A percentile compares a stretch with the other conserved stretches of the same genome.
These are phyloP conservation scores for Heliamphora pulchella DNA, from an alignment of 179 eudicot species.

Conservation along the genomic window DNA sequence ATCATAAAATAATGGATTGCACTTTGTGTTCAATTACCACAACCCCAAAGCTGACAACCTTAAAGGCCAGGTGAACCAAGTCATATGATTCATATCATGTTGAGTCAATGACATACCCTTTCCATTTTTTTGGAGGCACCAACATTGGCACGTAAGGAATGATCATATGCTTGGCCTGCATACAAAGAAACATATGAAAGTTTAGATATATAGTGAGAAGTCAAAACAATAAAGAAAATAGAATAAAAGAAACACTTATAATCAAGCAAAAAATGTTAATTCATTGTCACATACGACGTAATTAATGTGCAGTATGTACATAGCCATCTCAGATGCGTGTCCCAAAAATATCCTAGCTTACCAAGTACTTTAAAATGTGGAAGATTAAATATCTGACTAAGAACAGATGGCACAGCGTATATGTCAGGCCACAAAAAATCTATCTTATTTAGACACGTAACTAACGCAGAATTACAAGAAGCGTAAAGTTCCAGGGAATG, in stretches of 20 bases:
- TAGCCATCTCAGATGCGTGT: neutral
- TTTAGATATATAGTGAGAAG: neutral
- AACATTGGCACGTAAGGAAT: constrained; percentile 90
- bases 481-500: neutral
- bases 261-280: neutral
- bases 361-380: neutral
- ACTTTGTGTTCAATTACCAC: neutral
- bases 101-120: constrained; percentile 41
- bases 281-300: neutral
- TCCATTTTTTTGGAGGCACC: constrained; percentile 86
- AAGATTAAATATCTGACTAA: neutral
- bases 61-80: neutral
- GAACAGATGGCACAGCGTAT: neutral
- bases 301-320: neutral
- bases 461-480: neutral
- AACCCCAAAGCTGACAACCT: constrained; percentile 1
- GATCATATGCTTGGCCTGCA: constrained; percentile 71
- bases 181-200: neutral
- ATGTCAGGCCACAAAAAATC: neutral
- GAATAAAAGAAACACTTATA: neutral
- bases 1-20: neutral
- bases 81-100: neutral
- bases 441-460: no score
- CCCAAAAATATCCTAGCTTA: neutral
- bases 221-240: neutral